A percentile compares a stretch with the other conserved stretches of the same genome.
These are phyloP conservation scores for Wallacemonas collosoma DNA, from an alignment of 208 protist genomes.

Conservation along the genomic window DNA sequence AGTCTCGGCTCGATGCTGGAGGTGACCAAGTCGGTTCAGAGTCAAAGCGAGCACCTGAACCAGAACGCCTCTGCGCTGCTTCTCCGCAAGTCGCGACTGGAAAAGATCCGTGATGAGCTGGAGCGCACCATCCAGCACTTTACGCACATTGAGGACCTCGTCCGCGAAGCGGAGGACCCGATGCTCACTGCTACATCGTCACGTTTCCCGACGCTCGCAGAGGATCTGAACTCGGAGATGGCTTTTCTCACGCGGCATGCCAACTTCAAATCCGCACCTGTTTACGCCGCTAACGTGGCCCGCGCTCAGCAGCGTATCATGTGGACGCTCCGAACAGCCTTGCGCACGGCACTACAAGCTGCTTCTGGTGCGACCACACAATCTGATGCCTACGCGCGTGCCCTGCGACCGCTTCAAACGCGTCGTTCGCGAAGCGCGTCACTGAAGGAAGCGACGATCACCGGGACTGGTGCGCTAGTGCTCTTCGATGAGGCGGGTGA, in stretches of 20 bases:
- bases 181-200: constrained; percentile 62
- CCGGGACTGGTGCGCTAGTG: background rate
- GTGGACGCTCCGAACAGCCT: constrained; percentile 50
- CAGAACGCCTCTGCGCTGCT: constrained; percentile 76
- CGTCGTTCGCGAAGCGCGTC: background rate
- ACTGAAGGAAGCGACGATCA: background rate
- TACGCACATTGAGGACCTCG: constrained; percentile 76
- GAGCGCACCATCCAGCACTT: constrained; percentile 77
- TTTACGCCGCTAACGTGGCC: constrained; percentile 68
- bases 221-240: constrained; percentile 83
- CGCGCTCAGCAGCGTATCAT: constrained; percentile 58
- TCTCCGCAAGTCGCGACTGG: constrained; percentile 72
- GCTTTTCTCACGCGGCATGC: constrained; percentile 64
- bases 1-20: constrained; percentile 63
- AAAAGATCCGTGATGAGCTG: constrained; percentile 73
- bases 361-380: constrained; percentile 10
- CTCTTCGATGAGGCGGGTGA: background rate
- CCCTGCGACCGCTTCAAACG: background rate
- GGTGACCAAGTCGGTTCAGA: constrained; percentile 71
- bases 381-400: background rate
- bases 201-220: constrained; percentile 68
- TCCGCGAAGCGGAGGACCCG: constrained; percentile 58
- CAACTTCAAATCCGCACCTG: constrained; percentile 77
- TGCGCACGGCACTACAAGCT: constrained; percentile 29
- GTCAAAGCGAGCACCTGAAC: constrained; percentile 75